These are phyloP conservation scores for Cutaneotrichosporon curvatum DNA, from an alignment of 1,284 basidiomycete species.

Conservation along the genomic window DNA sequence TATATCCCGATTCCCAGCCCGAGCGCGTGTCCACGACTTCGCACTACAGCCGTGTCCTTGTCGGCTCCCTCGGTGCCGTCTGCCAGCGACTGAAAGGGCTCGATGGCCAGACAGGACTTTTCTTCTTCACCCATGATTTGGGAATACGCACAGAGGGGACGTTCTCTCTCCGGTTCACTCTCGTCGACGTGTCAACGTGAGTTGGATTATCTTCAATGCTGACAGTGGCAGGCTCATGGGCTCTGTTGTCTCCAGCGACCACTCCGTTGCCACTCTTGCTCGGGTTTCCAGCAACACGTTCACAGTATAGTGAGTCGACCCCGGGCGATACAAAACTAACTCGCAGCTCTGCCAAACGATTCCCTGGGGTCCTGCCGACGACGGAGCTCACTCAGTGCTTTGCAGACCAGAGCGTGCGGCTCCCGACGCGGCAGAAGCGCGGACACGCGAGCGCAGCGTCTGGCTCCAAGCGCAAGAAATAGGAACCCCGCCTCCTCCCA, in stretches of 20 bases:
- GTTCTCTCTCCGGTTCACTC: constrained; percentile 41
- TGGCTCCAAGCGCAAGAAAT: constrained; percentile 10
- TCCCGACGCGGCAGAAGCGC: constrained; percentile 52
- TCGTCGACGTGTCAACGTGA: constrained; percentile 16
- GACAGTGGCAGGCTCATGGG: constrained; percentile 4
- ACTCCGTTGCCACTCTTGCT: constrained; percentile 58
- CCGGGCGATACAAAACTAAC: constrained; percentile 1
- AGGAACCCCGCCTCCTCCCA: too few relatives aligned
- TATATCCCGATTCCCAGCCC: constrained; percentile 9
- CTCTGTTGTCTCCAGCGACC: constrained; percentile 15
- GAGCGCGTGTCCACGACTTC: constrained; percentile 51
- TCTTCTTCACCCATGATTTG: constrained; percentile 80
- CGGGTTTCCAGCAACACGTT: constrained; percentile 80
- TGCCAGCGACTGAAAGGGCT: constrained; percentile 75
- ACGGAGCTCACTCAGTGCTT: constrained; percentile 84
- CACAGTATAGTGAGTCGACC: constrained; percentile 58
- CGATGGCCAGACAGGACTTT: constrained; percentile 72
- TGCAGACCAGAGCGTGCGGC: constrained; percentile 81
- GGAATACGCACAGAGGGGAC: constrained; percentile 75
- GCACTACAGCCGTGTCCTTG: constrained; percentile 74
- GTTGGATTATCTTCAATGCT: constrained; percentile 6
- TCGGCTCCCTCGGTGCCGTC: constrained; percentile 76
- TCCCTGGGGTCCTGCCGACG: constrained; percentile 87
- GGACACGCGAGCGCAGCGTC: neutral
- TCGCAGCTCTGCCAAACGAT: constrained; percentile 68